Evolutionary conservation across 345 rosid genomes (phyloP).

Genomic region (Hibiscus tridactylites): DNA sequence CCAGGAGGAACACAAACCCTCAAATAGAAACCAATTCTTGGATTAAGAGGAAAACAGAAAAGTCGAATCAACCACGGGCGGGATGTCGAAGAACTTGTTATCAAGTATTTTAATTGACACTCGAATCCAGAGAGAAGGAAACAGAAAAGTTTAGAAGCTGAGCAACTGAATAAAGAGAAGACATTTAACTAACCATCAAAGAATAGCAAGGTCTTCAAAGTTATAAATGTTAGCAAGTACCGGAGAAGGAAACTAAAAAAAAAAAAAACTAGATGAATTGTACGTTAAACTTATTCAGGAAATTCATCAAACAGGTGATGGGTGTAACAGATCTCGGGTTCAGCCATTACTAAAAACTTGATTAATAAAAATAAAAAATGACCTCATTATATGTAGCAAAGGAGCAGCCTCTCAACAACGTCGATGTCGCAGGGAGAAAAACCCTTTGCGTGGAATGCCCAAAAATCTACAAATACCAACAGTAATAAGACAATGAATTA

Average conservation of each 20-base stretch:
- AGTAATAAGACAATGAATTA: background rate
- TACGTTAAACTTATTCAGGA: background rate
- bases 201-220: background rate
- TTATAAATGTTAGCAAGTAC: background rate
- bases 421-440: background rate
- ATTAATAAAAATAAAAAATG: background rate
- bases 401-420: conserved; percentile 4
- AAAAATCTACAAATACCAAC: background rate
- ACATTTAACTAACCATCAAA: background rate
- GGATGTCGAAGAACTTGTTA: too few species aligned
- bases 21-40: background rate
- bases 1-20: background rate
- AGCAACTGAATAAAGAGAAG: background rate
- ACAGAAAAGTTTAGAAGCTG: background rate
- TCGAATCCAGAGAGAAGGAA: background rate
- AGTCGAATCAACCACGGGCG: too few species aligned
- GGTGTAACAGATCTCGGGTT: background rate
- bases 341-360: background rate
- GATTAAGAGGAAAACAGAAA: too few species aligned
- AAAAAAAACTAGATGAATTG: background rate
- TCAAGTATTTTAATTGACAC: too few species aligned
- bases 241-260: background rate
- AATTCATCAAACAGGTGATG: conserved; percentile 8
- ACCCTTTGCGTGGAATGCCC: background rate
- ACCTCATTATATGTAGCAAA: conserved; percentile 2